phyloP scores from a whole-genome alignment of 1,284 basidiomycete species.

The Amylostereum areolatum region DNA sequence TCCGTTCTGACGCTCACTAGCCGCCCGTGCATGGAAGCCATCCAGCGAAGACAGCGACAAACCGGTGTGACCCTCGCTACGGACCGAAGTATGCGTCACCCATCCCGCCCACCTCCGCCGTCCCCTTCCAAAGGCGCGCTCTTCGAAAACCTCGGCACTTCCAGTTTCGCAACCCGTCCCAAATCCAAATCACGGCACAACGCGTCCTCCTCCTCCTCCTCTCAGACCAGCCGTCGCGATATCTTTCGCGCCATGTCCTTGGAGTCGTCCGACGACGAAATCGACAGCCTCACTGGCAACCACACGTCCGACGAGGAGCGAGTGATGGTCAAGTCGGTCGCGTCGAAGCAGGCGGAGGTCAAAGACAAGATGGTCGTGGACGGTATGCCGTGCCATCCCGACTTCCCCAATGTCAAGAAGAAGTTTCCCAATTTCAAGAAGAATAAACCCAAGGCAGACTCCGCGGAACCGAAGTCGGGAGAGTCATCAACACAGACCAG shows the following conservation, averaged over 20 bases:
- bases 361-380: background rate
- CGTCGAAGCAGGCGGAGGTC: background rate
- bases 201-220: background rate
- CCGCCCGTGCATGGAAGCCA: background rate
- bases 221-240: background rate
- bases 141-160: background rate
- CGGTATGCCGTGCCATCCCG: background rate
- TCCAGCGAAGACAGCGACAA: background rate
- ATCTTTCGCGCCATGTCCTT: background rate
- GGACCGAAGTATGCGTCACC: background rate
- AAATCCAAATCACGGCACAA: background rate
- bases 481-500: too few species aligned
- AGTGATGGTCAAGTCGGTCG: background rate
- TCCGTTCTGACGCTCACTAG: background rate
- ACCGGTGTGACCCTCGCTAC: background rate
- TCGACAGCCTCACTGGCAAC: background rate
- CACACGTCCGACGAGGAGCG: background rate
- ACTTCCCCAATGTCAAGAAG: background rate
- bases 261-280: background rate
- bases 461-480: background rate
- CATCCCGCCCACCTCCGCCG: background rate
- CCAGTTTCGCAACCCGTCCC: background rate
- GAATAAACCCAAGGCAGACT: background rate
- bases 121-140: background rate
- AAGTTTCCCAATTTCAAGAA: background rate